Conservation (phyloP, 768 basidiomycete species). For the Dictyophora rubrovolvata region DNA sequence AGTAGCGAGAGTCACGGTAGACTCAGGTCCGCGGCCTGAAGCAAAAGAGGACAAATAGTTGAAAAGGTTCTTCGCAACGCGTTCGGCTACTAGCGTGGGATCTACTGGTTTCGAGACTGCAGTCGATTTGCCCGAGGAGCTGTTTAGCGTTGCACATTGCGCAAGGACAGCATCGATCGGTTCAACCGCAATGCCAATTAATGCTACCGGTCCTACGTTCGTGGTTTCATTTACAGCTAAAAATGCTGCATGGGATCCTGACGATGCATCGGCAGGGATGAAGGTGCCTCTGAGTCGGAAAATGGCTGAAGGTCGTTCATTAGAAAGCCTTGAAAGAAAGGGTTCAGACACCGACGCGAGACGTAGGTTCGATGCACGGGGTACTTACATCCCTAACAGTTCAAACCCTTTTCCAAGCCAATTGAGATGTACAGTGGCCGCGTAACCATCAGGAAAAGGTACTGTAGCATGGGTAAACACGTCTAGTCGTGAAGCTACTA, state of each 20-base stretch:
- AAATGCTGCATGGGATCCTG: conserved; percentile 23
- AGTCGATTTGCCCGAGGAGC: conserved; percentile 19
- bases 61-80: conserved; percentile 62
- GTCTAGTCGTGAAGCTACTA: background rate
- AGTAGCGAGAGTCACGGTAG: conserved; percentile 49
- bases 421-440: conserved; percentile 74
- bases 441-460: conserved; percentile 76
- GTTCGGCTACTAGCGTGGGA: conserved; percentile 51
- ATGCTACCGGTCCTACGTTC: conserved; percentile 39
- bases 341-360: background rate
- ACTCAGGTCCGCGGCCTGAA: conserved; percentile 34
- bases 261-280: conserved; percentile 23
- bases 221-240: conserved; percentile 13
- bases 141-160: conserved; percentile 35
- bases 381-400: conserved; percentile 67
- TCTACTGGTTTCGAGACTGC: conserved; percentile 25
- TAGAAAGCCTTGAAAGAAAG: conserved; percentile 55
- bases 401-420: conserved; percentile 86
- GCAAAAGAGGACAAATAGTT: conserved; percentile 64
- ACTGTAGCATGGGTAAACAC: conserved; percentile 29
- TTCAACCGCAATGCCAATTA: conserved; percentile 75
- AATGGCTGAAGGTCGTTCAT: conserved; percentile 83
- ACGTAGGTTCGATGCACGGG: background rate
- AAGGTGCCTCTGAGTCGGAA: conserved; percentile 70
- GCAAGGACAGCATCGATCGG: conserved; percentile 51